Percentiles rank a stretch among this genome's conserved stretches.
phyloP scores from a whole-genome alignment of 306 rosid genomes.

The Alnus rubra region DNA sequence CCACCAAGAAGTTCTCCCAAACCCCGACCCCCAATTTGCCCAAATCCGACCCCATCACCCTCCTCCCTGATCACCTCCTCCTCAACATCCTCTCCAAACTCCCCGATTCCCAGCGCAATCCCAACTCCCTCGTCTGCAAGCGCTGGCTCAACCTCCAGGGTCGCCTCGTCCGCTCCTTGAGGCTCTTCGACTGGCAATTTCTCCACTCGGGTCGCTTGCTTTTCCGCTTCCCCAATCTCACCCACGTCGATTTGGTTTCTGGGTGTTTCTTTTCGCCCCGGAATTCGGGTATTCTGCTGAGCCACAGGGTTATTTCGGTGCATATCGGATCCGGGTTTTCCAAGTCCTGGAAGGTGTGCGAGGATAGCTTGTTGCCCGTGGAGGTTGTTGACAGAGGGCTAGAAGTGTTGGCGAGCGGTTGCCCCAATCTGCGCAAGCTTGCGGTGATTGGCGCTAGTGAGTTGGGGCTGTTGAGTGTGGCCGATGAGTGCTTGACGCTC shows the following conservation, averaged over 20 bases:
- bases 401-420: constrained; percentile 54
- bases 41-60: constrained; percentile 49
- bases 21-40: constrained; percentile 35
- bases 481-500: constrained; percentile 77
- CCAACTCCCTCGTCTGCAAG: constrained; percentile 71
- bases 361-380: constrained; percentile 58
- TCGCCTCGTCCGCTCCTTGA: constrained; percentile 61
- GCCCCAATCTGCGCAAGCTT: constrained; percentile 78
- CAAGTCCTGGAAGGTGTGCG: constrained; percentile 40
- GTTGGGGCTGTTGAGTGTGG: constrained; percentile 69
- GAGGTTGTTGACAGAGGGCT: constrained; percentile 79
- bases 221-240: constrained; percentile 77
- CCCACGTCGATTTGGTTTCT: constrained; percentile 63
- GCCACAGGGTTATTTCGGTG: constrained; percentile 42
- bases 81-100: constrained; percentile 60
- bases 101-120: constrained; percentile 59
- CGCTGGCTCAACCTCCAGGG: constrained; percentile 91
- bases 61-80: constrained; percentile 65
- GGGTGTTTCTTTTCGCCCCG: constrained; percentile 54
- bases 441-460: constrained; percentile 71
- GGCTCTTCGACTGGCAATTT: constrained; percentile 69
- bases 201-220: constrained; percentile 78
- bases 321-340: constrained; percentile 46
- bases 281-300: constrained; percentile 58
- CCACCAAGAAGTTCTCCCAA: constrained; percentile 7